Conservation (phyloP, 2,329 filamentous ascomycete species). For the Fusarium beomiforme region DNA sequence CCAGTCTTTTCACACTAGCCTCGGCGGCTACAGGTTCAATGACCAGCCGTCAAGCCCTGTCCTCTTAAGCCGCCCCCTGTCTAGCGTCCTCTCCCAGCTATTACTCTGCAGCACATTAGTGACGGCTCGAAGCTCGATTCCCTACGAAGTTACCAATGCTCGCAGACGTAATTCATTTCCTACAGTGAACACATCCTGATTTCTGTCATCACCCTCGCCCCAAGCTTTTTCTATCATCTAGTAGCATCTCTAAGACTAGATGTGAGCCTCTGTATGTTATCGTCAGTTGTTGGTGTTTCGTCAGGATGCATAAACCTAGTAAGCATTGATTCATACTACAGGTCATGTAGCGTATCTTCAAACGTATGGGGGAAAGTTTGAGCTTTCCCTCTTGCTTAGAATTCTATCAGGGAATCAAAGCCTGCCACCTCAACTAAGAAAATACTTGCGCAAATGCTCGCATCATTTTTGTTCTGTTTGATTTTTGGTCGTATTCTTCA, state of each 20-base stretch:
- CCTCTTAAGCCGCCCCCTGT: neutral
- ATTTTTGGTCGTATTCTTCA: neutral
- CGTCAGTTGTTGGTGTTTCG: neutral
- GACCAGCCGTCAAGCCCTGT: neutral
- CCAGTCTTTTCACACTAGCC: constrained; percentile 25
- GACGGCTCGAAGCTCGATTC: neutral
- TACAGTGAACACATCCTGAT: no score
- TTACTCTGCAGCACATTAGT: neutral
- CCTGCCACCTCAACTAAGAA: neutral
- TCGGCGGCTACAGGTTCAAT: constrained; percentile 34
- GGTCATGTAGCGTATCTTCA: neutral
- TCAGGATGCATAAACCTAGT: neutral
- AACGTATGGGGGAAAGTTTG: no score
- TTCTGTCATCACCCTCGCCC: neutral
- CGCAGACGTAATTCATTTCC: neutral
- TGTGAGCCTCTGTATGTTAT: neutral
- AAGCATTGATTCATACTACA: neutral
- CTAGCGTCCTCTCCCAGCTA: neutral
- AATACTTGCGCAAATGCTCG: neutral
- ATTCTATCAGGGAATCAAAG: neutral
- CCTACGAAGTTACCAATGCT: neutral
- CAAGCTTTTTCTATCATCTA: neutral
- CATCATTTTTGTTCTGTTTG: neutral
- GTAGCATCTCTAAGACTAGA: neutral
- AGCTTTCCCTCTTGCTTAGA: neutral